Evolutionary conservation across 2,329 filamentous ascomycete genomes (phyloP), one percentile per base, ranked within the genome.

Genomic region (Spiromastix sp.): DNA sequence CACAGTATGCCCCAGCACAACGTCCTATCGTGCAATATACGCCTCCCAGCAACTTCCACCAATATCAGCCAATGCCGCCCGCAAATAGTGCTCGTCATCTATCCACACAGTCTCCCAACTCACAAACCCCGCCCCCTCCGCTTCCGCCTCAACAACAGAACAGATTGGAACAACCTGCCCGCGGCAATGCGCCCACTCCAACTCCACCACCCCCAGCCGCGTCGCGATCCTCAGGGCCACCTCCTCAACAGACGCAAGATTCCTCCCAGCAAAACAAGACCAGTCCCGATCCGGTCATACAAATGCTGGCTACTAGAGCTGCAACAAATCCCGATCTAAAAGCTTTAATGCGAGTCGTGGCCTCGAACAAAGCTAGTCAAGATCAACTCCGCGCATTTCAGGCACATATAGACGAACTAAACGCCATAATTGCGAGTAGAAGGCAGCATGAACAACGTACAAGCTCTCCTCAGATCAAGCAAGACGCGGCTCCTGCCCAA

Each of bases 231-330:
- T 22, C 19, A 5, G 16, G 27, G 4, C 38, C 32, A 18, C 42
- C 47, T 12, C 48, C 40, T 21, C 51, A 43, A 13, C 36, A 32
- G 4, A 39, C 44, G 38, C 46, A 43, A 24, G 45, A 49, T 21
- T 35, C 45, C 11, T 47, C 42, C 6, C 45, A 43, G 28, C 56
- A 59, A 19, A 49, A 56, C 4, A 64, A 66, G 43, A 57, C 61
- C 4, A 66, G 61, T 30, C 56, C 63, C 7, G 66, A 70, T 40
- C 66, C 66, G 6, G 66, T 70, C 22, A 69, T 70, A 42, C 66
- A 68, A 38, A 68, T 68, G 64, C 52, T 70, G 31, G 66, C 66
- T n/a, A 67, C 64, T 6, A 55, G 64, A 41, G 66, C 66, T 16
- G 65, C 66, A 4, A 58, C 63, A 7, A 63, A 69, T 41, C 61